A percentile compares a stretch with the other conserved stretches of the same genome.
phyloP scores from a whole-genome alignment of 805 yeast genomes.

The Myxozyma udenii region DNA sequence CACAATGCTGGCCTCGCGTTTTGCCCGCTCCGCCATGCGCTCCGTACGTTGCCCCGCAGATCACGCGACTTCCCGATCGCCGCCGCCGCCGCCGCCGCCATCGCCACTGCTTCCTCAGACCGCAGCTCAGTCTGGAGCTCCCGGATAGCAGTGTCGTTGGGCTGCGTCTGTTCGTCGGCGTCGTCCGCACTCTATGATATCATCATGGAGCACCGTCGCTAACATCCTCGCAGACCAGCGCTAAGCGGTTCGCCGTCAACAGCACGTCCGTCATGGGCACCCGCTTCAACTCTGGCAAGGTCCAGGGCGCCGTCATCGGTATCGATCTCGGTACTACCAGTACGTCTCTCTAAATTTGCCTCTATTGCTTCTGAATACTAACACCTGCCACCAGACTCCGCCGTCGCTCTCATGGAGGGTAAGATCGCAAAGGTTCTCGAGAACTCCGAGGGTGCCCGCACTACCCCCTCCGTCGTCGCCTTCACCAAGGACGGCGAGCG shows the following conservation, averaged over 20 bases:
- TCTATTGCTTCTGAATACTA: background rate
- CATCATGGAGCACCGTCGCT: no score
- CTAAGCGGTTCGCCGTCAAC: slow-evolving; percentile 2
- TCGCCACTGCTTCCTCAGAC: no score
- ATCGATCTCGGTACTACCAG: slow-evolving; percentile 83
- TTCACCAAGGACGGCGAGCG: slow-evolving; percentile 90
- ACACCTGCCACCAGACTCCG: slow-evolving; percentile 50
- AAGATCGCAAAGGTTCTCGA: slow-evolving; percentile 73
- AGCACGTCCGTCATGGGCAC: slow-evolving; percentile 26
- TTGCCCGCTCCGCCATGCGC: slow-evolving; percentile 40
- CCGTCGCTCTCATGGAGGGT: slow-evolving; percentile 78
- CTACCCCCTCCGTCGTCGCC: slow-evolving; percentile 93
- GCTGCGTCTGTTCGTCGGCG: no score
- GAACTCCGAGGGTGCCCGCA: slow-evolving; percentile 71
- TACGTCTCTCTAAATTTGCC: slow-evolving; percentile 6
- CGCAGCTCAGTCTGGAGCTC: no score
- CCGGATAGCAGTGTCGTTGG: no score
- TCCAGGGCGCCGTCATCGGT: slow-evolving; percentile 68
- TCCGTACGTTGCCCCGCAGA: slow-evolving; percentile 28
- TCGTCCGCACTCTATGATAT: no score
- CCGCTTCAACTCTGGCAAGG: slow-evolving; percentile 52
- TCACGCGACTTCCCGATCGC: background rate
- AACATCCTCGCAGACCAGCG: background rate
- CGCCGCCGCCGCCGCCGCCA: background rate
- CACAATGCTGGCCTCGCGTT: slow-evolving; percentile 43